Base-by-base conservation (phyloP, 495 filamentous ascomycete species). In the Articulospora tetracladia region DNA sequence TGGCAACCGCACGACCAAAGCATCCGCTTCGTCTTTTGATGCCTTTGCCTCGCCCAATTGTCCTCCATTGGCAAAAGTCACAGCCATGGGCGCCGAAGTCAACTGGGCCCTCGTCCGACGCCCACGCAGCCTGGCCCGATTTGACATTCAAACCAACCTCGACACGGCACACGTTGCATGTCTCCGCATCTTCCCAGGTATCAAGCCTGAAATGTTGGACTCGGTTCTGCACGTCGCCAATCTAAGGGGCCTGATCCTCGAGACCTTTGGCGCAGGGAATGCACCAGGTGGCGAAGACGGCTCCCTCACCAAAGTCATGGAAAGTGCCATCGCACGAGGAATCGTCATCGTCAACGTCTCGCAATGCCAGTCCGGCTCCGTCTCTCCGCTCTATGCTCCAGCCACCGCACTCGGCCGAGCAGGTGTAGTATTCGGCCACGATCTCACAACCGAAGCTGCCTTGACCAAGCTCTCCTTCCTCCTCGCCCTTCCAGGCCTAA, bases 261-360 rank as follows among this genome's bases (percentile, higher is more conserved):
- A 97, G 77, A 97, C 94, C 0, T 98, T 97, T 72, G 94, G 94
- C 28, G 90, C 93, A 62, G 94, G 94, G 28, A 98, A 97, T 71
- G 91, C 93, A 0, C 94, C 94, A 1, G 86, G 85, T 30, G 91
- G 91, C 6, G 84, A 85, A 32, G 94, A 98, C 71, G 88, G 86
- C 24, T 86, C 85, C 49, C 77, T 98, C 70, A 95, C 89, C 47
- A 86, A 86, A 34, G 89, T 95, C 19, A 82, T 98, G 68, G 79
- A 82, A 17, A 79, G 82, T 25, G 94, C 92, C 13, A 88, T 96
- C 41, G 73, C 83, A 58, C 80, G 89, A 58, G 94, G 92, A 4
- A 89, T 93, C 53, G 84, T 96, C 11, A 88, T 98, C 55, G 90
- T 98, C 57, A 97, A 95, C 70, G 85, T 98, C 39, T 95, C 90